phyloP scores from a whole-genome alignment of 2,329 filamentous ascomycete genomes.

The Alternaria rosae region DNA sequence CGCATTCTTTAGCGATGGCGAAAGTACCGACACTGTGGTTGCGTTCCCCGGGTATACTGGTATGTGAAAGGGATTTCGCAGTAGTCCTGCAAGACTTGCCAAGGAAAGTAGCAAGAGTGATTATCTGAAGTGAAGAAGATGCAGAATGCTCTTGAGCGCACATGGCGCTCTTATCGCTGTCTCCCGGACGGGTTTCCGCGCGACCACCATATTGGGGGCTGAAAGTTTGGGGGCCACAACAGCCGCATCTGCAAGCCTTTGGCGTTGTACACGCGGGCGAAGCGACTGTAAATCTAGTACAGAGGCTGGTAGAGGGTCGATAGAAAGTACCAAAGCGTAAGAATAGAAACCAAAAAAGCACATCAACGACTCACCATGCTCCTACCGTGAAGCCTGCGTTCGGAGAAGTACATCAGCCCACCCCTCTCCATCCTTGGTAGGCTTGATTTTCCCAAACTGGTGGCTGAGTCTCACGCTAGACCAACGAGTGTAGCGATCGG shows the following conservation, averaged over 20 bases:
- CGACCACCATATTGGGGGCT: constrained; percentile 10
- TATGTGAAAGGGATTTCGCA: neutral
- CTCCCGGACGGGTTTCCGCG: neutral
- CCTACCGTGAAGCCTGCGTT: neutral
- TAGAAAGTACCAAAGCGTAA: neutral
- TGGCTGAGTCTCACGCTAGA: neutral
- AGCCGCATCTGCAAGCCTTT: constrained; percentile 3
- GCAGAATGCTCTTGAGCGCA: neutral
- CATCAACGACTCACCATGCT: neutral
- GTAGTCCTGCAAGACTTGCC: neutral
- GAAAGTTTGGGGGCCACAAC: constrained; percentile 13
- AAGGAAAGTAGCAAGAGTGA: neutral
- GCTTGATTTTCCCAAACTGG: neutral
- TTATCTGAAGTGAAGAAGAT: neutral
- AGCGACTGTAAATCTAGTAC: neutral
- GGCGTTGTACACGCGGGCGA: neutral
- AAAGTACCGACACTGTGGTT: neutral
- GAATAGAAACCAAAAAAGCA: neutral
- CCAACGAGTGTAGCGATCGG: neutral
- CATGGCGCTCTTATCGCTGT: constrained; percentile 1
- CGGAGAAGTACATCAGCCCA: neutral
- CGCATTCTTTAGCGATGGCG: neutral
- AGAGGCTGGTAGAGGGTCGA: neutral
- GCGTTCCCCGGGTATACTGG: neutral
- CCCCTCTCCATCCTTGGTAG: neutral